Base-by-base conservation (phyloP, 352 stramenopile genomes). In the Pythium rhizo-oryzae region DNA sequence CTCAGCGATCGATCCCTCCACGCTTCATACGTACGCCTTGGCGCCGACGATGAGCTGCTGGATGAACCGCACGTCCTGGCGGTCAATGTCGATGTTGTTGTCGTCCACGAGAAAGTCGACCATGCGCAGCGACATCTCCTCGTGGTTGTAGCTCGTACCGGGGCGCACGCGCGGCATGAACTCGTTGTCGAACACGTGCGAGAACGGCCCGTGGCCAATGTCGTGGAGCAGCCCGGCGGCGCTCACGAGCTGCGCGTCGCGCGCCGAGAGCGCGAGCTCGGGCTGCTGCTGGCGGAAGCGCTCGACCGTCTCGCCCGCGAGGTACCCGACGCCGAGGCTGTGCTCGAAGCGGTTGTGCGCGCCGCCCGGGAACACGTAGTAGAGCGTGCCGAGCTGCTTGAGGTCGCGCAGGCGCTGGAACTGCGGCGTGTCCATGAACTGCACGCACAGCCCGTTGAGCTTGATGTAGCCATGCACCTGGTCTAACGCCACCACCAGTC, bases 331-430 rank as follows among this genome's bases (percentile, higher is more conserved):
- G 24, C 97, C 97, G 6, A 99, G 64, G 13, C 83, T 98, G 76
- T 99, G 97, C 70, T 98, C 92, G 60, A 99, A 99, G n/a, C 97
- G 84, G 58, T 93, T 97, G 76, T 99, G 97, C 49, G 87, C 94
- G 1, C 81, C 92, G 37, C 81, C 90, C 0, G 91, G 87, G 73
- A 98, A 93, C 23, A 94, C 83, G 51, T 94, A 92, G 71, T 92
- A 94, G 33, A 92, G 81, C 30, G 84, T 92, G 18, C 96, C 97
- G 24, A 99, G 82, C 78, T 99, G 97, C 71, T 97, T 97, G 25
- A 99, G 79, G 49, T 94, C 78, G 49, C 94, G 80, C n/a, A 99
- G 85, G 8, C 97, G 89, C 72, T 99, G 95, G 79, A 97, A 98
- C 75, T 98, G 85, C 41, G 87, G 85, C 39, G 93, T 98, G 75